Conservation (phyloP, 2,329 filamentous ascomycete species). For the Ophiostoma populinum region DNA sequence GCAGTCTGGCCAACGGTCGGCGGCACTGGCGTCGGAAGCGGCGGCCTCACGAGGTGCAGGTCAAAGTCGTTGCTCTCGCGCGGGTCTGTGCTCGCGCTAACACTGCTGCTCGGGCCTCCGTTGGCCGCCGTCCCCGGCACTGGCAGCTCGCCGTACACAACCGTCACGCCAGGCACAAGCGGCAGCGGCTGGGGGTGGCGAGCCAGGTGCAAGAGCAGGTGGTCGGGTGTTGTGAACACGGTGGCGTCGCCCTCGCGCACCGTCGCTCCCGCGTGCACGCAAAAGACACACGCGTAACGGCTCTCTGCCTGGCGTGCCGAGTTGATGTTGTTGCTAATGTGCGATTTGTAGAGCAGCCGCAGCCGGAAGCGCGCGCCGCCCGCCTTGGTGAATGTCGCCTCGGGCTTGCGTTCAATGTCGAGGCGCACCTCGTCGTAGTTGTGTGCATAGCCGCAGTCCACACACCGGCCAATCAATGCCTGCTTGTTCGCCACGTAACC, state of each 20-base stretch:
- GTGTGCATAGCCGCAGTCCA: constrained; percentile 15
- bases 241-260: constrained; percentile 24
- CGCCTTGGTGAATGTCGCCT: constrained; percentile 18
- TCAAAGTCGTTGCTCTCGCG: constrained; percentile 19
- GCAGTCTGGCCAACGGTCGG: constrained; percentile 17
- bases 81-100: constrained; percentile 6
- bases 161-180: constrained; percentile 19
- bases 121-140: too few relatives aligned
- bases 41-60: constrained; percentile 20
- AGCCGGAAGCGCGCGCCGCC: constrained; percentile 21
- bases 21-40: constrained; percentile 16
- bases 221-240: constrained; percentile 21
- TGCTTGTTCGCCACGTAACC: constrained; percentile 15
- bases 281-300: constrained; percentile 24
- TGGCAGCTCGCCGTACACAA: constrained; percentile 19
- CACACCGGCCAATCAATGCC: constrained; percentile 13
- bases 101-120: constrained; percentile 6
- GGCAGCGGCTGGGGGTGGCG: constrained; percentile 24
- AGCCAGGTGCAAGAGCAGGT: constrained; percentile 22
- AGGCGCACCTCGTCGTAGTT: constrained; percentile 17
- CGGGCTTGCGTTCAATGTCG: constrained; percentile 16
- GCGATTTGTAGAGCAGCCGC: constrained; percentile 26
- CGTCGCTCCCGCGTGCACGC: constrained; percentile 18
- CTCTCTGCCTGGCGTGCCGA: constrained; percentile 15
- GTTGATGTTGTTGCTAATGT: constrained; percentile 17